Percentiles rank a stretch among this genome's conserved stretches.
Conservation (phyloP, 176 grass and related monocot genomes). For the bread wheat (Triticum aestivum) region IWGSC_CS_RefSeq_v2.1 NC_057799.1:80777216-80777715, state of each 20-base stretch:
- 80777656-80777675: conserved; percentile 65
- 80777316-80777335: conserved; percentile 18
- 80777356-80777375: conserved; percentile 97
- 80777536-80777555: conserved; percentile 98
- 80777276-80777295: conserved; percentile 62
- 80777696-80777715: conserved; percentile 99
- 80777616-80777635: conserved; percentile 14
- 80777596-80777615: conserved; percentile 31
- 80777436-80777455: conserved; percentile 98
- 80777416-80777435: conserved; percentile 98
- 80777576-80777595: conserved; percentile 99
- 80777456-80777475: conserved; percentile 94
- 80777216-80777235: conserved; percentile 99
- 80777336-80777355: conserved; percentile 45
- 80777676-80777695: conserved; percentile 97
- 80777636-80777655: conserved; percentile 19
- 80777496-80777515: conserved; percentile 97
- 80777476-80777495: conserved; percentile 97
- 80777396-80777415: conserved; percentile 93
- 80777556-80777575: conserved; percentile 99
- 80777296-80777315: not conserved
- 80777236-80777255: conserved; percentile 83
- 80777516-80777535: conserved; percentile 97
- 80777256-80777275: conserved; percentile 98
- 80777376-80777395: conserved; percentile 79